Evolutionary conservation across 2,329 filamentous ascomycete species (phyloP).

Genomic region (Helminthosporium solani): DNA sequence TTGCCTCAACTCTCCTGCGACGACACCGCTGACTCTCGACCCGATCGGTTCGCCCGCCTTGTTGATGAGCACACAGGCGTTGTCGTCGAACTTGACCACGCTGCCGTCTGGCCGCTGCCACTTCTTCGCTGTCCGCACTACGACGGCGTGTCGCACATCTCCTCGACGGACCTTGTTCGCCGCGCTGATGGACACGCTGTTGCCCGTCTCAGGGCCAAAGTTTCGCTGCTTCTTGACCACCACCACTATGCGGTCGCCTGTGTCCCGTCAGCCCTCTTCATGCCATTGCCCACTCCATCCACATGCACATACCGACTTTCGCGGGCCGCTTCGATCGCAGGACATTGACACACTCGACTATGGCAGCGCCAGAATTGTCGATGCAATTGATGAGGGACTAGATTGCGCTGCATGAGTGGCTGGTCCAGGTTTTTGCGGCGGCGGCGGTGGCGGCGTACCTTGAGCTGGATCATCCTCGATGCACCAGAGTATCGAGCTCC

Average conservation of each 20-base stretch:
- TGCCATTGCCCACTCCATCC: neutral
- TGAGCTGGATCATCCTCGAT: slow-evolving; percentile 41
- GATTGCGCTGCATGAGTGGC: slow-evolving; percentile 57
- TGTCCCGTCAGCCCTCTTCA: slow-evolving; percentile 12
- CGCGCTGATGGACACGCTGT: slow-evolving; percentile 68
- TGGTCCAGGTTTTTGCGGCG: slow-evolving; percentile 5
- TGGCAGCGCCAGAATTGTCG: slow-evolving; percentile 97
- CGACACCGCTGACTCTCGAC: slow-evolving; percentile 71
- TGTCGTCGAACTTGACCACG: slow-evolving; percentile 92
- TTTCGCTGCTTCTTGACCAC: slow-evolving; percentile 95
- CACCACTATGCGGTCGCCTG: slow-evolving; percentile 94
- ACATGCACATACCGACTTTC: slow-evolving; percentile 69
- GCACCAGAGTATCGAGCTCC: neutral
- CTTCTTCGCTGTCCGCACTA: slow-evolving; percentile 89
- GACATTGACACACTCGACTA: slow-evolving; percentile 95
- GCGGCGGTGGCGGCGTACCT: slow-evolving; percentile 26
- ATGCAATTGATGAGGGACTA: slow-evolving; percentile 97
- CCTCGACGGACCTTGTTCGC: slow-evolving; percentile 94
- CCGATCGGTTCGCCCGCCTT: slow-evolving; percentile 96
- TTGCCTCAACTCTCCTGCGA: slow-evolving; percentile 83
- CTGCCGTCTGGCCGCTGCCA: slow-evolving; percentile 84
- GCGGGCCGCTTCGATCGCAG: slow-evolving; percentile 87
- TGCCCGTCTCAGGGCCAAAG: slow-evolving; percentile 69
- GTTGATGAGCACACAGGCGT: slow-evolving; percentile 95
- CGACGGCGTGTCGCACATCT: slow-evolving; percentile 92